phyloP scores from a whole-genome alignment of 345 rosid genomes.

The Lagerstroemia speciosa region DNA sequence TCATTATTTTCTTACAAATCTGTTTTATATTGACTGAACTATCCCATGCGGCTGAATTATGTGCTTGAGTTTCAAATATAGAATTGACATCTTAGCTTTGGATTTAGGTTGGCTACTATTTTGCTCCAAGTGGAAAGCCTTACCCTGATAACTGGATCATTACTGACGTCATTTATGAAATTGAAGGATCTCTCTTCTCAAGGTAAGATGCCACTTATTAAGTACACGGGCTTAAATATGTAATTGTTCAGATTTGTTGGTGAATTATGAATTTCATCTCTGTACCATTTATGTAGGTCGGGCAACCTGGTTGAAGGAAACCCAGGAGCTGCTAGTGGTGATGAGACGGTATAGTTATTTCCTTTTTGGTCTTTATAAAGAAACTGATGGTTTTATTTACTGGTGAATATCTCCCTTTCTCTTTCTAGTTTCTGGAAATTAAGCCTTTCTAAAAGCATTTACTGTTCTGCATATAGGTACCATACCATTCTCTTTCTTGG shows the following conservation, averaged over 20 bases:
- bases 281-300: constrained; percentile 49
- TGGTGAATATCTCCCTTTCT: not conserved
- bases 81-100: constrained; percentile 9
- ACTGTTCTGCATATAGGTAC: constrained; percentile 42
- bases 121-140: constrained; percentile 97
- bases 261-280: not conserved
- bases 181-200: constrained; percentile 75
- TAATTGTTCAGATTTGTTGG: not conserved
- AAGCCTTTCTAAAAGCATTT: not conserved
- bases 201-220: constrained; percentile 33
- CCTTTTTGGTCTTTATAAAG: constrained; percentile 8
- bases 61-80: not conserved
- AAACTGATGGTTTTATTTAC: constrained; percentile 6
- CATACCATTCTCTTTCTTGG: constrained; percentile 91
- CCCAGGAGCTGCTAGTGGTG: constrained; percentile 84
- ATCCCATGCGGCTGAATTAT: not conserved
- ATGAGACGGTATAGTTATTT: constrained; percentile 65
- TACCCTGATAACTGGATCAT: constrained; percentile 99
- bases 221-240: not conserved
- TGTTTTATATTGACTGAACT: no score
- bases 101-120: constrained; percentile 83
- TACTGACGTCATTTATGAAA: constrained; percentile 82
- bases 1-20: not conserved
- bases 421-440: not conserved
- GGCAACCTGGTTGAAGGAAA: constrained; percentile 86